Conservation (phyloP, 2,329 filamentous ascomycete genomes). For the Cylindrodendrum hubeiense region DNA sequence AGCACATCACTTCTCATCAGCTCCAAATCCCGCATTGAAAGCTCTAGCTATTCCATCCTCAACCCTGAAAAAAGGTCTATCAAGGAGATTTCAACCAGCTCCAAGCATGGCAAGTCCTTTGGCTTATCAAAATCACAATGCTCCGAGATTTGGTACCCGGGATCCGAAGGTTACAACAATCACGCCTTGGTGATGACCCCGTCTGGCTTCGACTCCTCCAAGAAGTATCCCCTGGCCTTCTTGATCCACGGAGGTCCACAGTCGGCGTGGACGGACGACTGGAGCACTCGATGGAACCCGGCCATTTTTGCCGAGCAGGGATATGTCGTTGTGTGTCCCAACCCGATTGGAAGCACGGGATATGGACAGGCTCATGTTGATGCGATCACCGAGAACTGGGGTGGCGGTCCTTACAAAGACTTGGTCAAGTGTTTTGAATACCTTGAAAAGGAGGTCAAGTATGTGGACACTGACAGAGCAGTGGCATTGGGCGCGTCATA, state of each 20-base stretch:
- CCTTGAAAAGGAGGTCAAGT: conserved; percentile 73
- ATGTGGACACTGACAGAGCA: conserved; percentile 76
- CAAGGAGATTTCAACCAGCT: conserved; percentile 70
- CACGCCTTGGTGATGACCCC: conserved; percentile 77
- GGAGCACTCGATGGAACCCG: conserved; percentile 89
- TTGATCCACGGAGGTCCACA: conserved; percentile 89
- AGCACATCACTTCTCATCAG: conserved; percentile 70
- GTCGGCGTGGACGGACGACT: conserved; percentile 79
- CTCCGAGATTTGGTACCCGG: conserved; percentile 77
- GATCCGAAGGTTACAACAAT: conserved; percentile 73
- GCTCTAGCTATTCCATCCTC: conserved; percentile 75
- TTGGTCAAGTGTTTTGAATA: conserved; percentile 83
- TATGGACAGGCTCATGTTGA: conserved; percentile 85
- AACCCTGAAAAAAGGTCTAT: conserved; percentile 56
- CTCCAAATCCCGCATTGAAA: conserved; percentile 78
- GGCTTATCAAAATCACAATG: conserved; percentile 74
- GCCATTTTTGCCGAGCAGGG: conserved; percentile 90
- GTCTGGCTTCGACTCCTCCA: conserved; percentile 73
- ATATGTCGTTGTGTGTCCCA: conserved; percentile 84
- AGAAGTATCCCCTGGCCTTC: conserved; percentile 84
- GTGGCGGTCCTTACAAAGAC: conserved; percentile 85
- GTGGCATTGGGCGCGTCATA: conserved; percentile 83
- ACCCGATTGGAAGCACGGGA: conserved; percentile 85
- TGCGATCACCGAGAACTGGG: conserved; percentile 85
- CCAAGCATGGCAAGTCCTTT: conserved; percentile 74